A percentile compares a stretch with the other conserved stretches of the same genome.
Evolutionary conservation across 192 early-diverging fungal species (phyloP).

Genomic region (Radiomyces spectabilis): DNA sequence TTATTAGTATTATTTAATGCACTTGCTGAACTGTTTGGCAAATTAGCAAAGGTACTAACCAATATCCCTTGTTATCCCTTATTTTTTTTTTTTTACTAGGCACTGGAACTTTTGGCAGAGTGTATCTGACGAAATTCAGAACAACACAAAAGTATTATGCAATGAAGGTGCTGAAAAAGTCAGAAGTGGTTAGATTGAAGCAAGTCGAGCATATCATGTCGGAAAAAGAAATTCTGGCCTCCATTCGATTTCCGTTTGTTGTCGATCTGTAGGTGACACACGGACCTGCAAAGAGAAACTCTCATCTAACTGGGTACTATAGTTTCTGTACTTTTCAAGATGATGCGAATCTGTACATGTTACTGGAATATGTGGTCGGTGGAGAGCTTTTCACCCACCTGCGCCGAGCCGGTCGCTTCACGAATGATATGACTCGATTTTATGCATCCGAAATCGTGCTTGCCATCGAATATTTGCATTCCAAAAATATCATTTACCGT

Average conservation of each 20-base stretch:
- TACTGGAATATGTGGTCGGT: slow-evolving; percentile 83
- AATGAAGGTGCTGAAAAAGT: slow-evolving; percentile 80
- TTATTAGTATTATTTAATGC: background rate
- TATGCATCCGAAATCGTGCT: slow-evolving; percentile 83
- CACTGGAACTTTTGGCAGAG: slow-evolving; percentile 94
- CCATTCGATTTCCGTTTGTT: slow-evolving; percentile 66
- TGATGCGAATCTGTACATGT: slow-evolving; percentile 73
- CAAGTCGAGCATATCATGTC: slow-evolving; percentile 85
- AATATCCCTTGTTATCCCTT: background rate
- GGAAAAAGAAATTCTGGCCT: slow-evolving; percentile 51
- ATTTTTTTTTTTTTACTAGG: slow-evolving; percentile 41
- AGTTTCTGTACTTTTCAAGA: slow-evolving; percentile 88
- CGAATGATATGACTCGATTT: slow-evolving; percentile 77
- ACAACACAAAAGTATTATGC: slow-evolving; percentile 64
- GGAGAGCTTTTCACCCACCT: slow-evolving; percentile 87
- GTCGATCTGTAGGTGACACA: slow-evolving; percentile 54
- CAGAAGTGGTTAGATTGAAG: slow-evolving; percentile 75
- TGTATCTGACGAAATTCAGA: slow-evolving; percentile 76
- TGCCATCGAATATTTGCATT: slow-evolving; percentile 79
- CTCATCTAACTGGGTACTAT: background rate
- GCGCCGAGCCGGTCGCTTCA: slow-evolving; percentile 72
- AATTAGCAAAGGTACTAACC: background rate
- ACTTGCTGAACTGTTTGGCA: background rate
- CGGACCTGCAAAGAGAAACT: no score
- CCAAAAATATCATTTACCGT: slow-evolving; percentile 30